Conservation (phyloP, 176 grass and related monocot genomes). For the Panicum miliaceum region DNA sequence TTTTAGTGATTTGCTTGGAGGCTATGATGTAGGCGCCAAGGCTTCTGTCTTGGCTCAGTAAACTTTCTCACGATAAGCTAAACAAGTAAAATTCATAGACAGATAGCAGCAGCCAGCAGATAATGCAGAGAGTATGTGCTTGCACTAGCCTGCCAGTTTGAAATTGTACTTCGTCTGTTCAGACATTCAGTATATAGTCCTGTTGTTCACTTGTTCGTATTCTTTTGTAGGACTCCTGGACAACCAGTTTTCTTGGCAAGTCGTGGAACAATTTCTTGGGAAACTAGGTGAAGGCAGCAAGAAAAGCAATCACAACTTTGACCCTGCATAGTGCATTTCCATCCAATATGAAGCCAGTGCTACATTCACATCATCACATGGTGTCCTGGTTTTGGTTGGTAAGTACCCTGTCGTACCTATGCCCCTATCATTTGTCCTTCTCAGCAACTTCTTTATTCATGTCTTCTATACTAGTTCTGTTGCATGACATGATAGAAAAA, state of each 20-base stretch:
- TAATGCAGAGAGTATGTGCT: no score
- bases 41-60: no score
- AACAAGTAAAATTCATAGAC: no score
- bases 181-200: neutral
- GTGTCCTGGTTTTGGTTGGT: no score
- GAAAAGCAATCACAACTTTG: neutral
- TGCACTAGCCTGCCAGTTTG: neutral
- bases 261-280: neutral
- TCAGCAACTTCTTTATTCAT: neutral
- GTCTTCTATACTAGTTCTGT: neutral
- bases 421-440: neutral
- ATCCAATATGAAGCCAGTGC: neutral
- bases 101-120: no score
- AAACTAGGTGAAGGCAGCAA: no score
- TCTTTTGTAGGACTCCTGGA: neutral
- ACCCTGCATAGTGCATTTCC: neutral
- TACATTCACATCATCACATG: neutral
- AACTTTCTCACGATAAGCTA: no score
- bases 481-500: neutral
- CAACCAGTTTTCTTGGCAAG: neutral
- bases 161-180: neutral
- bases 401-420: neutral
- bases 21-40: no score
- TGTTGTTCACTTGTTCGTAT: no score
- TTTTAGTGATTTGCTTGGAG: no score